Evolutionary conservation across 768 basidiomycete species (phyloP), one percentile per base, ranked within the genome.

Genomic region (Boletus insuetus): DNA sequence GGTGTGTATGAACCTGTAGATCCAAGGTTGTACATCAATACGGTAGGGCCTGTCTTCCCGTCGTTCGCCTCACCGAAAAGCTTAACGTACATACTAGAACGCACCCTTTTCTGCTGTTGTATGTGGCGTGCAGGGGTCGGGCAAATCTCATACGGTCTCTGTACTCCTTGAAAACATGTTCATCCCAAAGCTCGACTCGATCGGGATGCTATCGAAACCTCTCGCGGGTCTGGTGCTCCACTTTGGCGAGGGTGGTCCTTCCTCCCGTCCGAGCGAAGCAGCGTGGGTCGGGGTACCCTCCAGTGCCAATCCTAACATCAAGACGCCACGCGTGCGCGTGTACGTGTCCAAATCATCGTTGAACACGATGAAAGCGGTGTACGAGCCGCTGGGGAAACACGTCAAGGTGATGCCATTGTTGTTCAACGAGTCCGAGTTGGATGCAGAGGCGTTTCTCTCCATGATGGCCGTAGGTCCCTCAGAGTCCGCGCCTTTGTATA

Each of bases 91-190:
- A 19, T 20, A 16, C 5, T 48, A 86, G 86, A 87, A 87, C 61
- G 76, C 86, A 0, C 87, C 87, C 0, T 83, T 86, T 61, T 87
- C 86, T 1, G 82, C 85, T 0, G 63, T 88, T 12, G 78, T 88
- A 5, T 89, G 87, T 53, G 86, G 87, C 0, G 85, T 87, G 0
- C 86, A 87, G 74, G 85, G 86, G 0, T 83, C 85, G 0, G 86
- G 86, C 6, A 89, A 89, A 66, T 86, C 84, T 0, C 86, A 89
- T 52, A 86, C 84, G 0, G 79, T 86, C 4, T 82, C 85, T 0
- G 77, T 83, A 0, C 77, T 89, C 9, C 67, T 89, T 1, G 87
- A 88, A 67, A 84, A 76, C 51, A 84, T 87, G 81, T 69, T 88
- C 17, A 78, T 88, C 19, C 62, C 82, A 2, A 64, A 72, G 10